phyloP scores from a whole-genome alignment of 2,329 filamentous ascomycete genomes.

The Fusarium sp. region DNA sequence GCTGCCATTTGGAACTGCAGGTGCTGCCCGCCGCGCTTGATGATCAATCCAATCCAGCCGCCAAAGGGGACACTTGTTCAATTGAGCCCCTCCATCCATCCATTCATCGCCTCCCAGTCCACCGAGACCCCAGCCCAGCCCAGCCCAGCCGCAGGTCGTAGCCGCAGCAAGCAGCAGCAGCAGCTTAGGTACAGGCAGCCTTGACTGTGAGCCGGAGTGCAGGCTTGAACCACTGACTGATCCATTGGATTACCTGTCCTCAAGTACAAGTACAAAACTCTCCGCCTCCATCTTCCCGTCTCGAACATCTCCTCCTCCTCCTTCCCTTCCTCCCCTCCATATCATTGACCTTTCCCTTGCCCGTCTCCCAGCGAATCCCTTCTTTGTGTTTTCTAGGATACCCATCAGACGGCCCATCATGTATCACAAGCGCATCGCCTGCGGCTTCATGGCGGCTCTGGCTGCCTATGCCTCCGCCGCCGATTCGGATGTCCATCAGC shows the following conservation, averaged over 20 bases:
- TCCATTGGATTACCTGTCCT: constrained; percentile 36
- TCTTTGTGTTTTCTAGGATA: constrained; percentile 41
- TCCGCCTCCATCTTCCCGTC: constrained; percentile 40
- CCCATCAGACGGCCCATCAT: constrained; percentile 49
- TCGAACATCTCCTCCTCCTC: constrained; percentile 26
- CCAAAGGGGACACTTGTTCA: constrained; percentile 55
- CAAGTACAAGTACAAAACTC: constrained; percentile 49
- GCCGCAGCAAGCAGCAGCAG: constrained; percentile 17
- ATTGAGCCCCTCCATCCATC: constrained; percentile 44
- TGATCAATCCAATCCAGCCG: constrained; percentile 22
- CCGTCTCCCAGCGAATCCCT: constrained; percentile 33
- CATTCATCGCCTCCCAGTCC: constrained; percentile 15
- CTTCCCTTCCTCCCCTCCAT: constrained; percentile 27
- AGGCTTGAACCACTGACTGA: constrained; percentile 5
- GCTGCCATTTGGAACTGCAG: constrained; percentile 24
- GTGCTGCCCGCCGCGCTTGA: constrained; percentile 13
- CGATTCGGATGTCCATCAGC: constrained; percentile 80
- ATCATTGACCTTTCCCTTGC: constrained; percentile 27
- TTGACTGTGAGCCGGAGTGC: constrained; percentile 3
- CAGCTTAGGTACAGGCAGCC: background rate
- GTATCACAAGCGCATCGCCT: constrained; percentile 60
- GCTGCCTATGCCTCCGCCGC: constrained; percentile 67
- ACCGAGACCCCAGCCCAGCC: constrained; percentile 11
- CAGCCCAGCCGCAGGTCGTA: constrained; percentile 23
- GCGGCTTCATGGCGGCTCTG: constrained; percentile 62